These are phyloP conservation scores for Rosellinia necatrix DNA, from an alignment of 2,329 filamentous ascomycete genomes.

Conservation along the genomic window DNA sequence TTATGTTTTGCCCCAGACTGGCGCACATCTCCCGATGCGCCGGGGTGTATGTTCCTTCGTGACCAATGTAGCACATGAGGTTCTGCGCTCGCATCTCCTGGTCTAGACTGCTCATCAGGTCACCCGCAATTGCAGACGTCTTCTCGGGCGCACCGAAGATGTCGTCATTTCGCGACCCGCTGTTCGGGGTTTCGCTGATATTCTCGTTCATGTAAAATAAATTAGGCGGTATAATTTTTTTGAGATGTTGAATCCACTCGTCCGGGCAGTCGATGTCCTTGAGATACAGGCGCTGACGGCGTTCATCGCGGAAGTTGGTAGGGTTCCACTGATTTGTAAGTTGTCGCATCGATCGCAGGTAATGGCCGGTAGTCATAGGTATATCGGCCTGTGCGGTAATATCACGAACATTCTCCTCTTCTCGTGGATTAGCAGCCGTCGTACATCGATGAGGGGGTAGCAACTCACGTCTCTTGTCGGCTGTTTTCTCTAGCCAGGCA, in stretches of 20 bases:
- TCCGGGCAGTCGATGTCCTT: constrained; percentile 96
- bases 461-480: constrained; percentile 75
- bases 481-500: constrained; percentile 78
- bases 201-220: constrained; percentile 91
- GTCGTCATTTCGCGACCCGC: constrained; percentile 43
- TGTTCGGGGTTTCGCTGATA: constrained; percentile 47
- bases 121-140: constrained; percentile 75
- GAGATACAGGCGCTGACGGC: constrained; percentile 84
- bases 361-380: constrained; percentile 86
- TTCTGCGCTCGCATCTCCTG: constrained; percentile 90
- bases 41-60: constrained; percentile 96
- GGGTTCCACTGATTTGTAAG: constrained; percentile 82
- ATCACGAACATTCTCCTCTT: constrained; percentile 85
- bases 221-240: constrained; percentile 76
- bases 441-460: background rate
- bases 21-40: constrained; percentile 98
- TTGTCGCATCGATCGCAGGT: constrained; percentile 83
- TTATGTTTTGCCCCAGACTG: constrained; percentile 93
- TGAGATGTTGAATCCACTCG: constrained; percentile 82
- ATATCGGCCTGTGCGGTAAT: constrained; percentile 74
- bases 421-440: constrained; percentile 32
- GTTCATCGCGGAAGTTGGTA: constrained; percentile 76
- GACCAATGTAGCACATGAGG: constrained; percentile 96
- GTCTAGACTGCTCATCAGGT: constrained; percentile 92
- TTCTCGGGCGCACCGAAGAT: constrained; percentile 55